Base-by-base conservation (phyloP, 148 eudicot species). In the Vaccinium myrtillus region DNA sequence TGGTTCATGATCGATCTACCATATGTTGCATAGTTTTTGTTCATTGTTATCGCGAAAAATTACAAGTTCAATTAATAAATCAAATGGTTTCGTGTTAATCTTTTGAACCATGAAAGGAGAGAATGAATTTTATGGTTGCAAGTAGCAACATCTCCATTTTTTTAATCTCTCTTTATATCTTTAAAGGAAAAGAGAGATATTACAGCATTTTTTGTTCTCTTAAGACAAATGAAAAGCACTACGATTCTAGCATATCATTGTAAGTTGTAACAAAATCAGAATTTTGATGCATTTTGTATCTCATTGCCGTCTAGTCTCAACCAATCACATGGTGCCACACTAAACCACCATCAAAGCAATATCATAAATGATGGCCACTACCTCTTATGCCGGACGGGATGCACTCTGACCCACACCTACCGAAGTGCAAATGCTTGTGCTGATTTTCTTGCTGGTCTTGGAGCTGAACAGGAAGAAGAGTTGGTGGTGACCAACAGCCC, bases 1-100 rank as follows among this genome's bases (percentile, higher is more conserved):
- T 84, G 80, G 85, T 21, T 77, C 78, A 23, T 87, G 87, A 87
- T 88, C 23, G 9, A 56, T 79, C 51, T 39, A 25, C 18, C 43
- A 12, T 16, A 43, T 23, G 6, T 59, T 56, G 39, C 2, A n/a
- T 11, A 53, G 9, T 30, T 78, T 50, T 78, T 78, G 27, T 43
- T 30, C 46, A 53, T 21, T 8, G 11, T 13, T 23, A 5, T 4
- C 15, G 13, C n/a, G 15, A 74, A 81, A 43, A 56, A 58, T 32
- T 19, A 43, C 21, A 2, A 32, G 1, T 5, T 36, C 49, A 9
- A n/a, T 1, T 1, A 4, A n/a, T 1, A 1, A 61, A 81, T 46
- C 4, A 49, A 81, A 14, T 12, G 70, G 48, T 36, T 80, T 3
- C 9, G 32, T 1, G 55, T 59, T 30, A 9, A 9, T 25, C 27